Evolutionary conservation across 2,329 filamentous ascomycete genomes (phyloP).

Genomic region (Penicillium sp.): DNA sequence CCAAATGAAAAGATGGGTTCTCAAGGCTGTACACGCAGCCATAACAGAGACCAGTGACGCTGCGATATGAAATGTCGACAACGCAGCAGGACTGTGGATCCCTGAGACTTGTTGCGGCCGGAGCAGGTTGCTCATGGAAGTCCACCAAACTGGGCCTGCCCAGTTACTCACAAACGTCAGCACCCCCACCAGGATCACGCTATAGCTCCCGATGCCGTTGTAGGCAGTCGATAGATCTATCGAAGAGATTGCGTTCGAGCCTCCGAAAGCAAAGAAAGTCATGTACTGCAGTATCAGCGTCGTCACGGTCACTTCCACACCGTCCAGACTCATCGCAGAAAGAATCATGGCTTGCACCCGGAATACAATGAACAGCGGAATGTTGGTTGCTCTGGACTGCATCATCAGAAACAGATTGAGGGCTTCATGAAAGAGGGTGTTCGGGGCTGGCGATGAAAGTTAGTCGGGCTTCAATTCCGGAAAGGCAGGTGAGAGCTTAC

Average conservation of each 20-base stretch:
- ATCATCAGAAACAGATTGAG: slow-evolving; percentile 76
- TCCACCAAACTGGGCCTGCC: slow-evolving; percentile 87
- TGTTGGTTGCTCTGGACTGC: slow-evolving; percentile 78
- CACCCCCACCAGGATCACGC: slow-evolving; percentile 70
- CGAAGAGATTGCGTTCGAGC: slow-evolving; percentile 92
- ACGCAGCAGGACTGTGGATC: slow-evolving; percentile 49
- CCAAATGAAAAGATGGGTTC: slow-evolving; percentile 95
- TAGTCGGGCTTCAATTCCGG: slow-evolving; percentile 3
- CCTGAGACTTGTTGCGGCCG: slow-evolving; percentile 13
- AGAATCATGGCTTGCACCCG: slow-evolving; percentile 57
- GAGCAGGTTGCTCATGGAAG: slow-evolving; percentile 52
- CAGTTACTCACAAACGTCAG: slow-evolving; percentile 88
- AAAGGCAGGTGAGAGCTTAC: slow-evolving; percentile 16
- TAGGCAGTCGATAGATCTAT: slow-evolving; percentile 92
- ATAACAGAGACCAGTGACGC: slow-evolving; percentile 69
- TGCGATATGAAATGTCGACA: slow-evolving; percentile 68
- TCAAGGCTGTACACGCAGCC: slow-evolving; percentile 75
- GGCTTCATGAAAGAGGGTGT: slow-evolving; percentile 54
- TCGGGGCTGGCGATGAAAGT: slow-evolving; percentile 15
- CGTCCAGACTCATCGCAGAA: slow-evolving; percentile 37
- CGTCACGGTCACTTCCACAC: slow-evolving; percentile 61
- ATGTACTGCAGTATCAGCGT: slow-evolving; percentile 72
- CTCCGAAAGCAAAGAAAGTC: slow-evolving; percentile 85
- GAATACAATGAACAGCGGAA: slow-evolving; percentile 77
- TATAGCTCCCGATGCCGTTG: slow-evolving; percentile 82